A percentile compares a stretch with the other conserved stretches of the same genome.
Conservation (phyloP, 1,139 yeast species). For the Yamadazyma membranifaciens region DNA sequence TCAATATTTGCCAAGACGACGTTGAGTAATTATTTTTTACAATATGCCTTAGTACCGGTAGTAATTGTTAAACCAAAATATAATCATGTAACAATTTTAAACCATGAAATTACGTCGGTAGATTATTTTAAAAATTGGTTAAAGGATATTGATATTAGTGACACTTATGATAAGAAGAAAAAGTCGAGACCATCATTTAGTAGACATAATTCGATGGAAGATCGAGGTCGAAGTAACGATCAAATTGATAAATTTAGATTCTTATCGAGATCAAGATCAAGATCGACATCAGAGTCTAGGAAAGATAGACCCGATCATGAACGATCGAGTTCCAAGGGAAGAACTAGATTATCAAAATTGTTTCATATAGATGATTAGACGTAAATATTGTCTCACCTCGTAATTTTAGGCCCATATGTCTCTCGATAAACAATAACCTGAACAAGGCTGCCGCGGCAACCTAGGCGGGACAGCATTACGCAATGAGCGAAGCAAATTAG, state of each 20-base stretch:
- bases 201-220: conserved; percentile 14
- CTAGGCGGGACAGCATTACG: too few species aligned
- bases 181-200: conserved; percentile 10
- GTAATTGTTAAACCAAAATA: conserved; percentile 62
- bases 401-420: too few species aligned
- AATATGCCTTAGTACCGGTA: conserved; percentile 68
- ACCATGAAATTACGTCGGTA: conserved; percentile 26
- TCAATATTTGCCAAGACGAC: conserved; percentile 47
- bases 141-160: conserved; percentile 20
- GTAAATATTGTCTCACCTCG: too few species aligned
- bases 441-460: too few species aligned
- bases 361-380: conserved; percentile 6
- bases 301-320: background rate
- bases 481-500: too few species aligned
- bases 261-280: conserved; percentile 13
- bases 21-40: conserved; percentile 61
- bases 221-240: conserved; percentile 15
- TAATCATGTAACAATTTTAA: conserved; percentile 30
- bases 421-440: too few species aligned
- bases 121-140: conserved; percentile 34
- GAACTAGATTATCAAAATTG: conserved; percentile 7
- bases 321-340: conserved; percentile 7
- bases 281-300: conserved; percentile 9
- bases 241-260: conserved; percentile 8
- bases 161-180: conserved; percentile 19